Base-by-base conservation (phyloP, 1,284 basidiomycete species). In the Gymnopus androsaceus region DNA sequence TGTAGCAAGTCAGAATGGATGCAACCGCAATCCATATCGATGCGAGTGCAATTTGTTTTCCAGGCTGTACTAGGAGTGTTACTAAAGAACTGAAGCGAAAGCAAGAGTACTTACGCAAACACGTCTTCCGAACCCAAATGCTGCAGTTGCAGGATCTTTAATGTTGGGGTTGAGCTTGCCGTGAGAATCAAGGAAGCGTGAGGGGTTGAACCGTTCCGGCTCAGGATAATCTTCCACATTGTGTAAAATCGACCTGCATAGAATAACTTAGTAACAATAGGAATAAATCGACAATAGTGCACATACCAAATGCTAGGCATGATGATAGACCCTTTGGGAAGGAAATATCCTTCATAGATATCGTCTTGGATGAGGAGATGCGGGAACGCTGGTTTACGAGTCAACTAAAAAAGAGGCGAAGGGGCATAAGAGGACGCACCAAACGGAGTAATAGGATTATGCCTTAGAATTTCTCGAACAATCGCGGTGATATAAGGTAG, bases 21-120 rank as follows among this genome's bases (percentile, higher is more conserved):
- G 62, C 61, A 3, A 63, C 51, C 27, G 62, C 46, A 15, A 66
- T 54, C 61, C 61, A 67, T 23, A 66, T 21, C 1, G 59, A 61
- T 28, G 56, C 58, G 19, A 63, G 56, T 9, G 61, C 66, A 8
- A 67, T 56, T 58, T 66, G 50, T 23, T 53, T 48, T 11, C 66
- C 66, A 19, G 66, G 45, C 49, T 46, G 30, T 45, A 6, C 15
- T 28, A 27, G 12, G 14, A 15, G 21, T 17, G 3, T 4, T 3
- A 19, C 3, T 19, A 19, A 5, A 30, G 31, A 4, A 11, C 25
- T 28, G 9, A 17, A 41, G 28, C 38, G 28, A 25, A 34, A 23
- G 15, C 28, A 33, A 17, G n/a, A 25, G 25, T 8, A 33, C 40
- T 33, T 25, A 42, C 40, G 30, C 25, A 36, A 33, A 33, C 40